These are phyloP conservation scores for Phytopythium vexans DNA, from an alignment of 352 stramenopile species.

Conservation along the genomic window DNA sequence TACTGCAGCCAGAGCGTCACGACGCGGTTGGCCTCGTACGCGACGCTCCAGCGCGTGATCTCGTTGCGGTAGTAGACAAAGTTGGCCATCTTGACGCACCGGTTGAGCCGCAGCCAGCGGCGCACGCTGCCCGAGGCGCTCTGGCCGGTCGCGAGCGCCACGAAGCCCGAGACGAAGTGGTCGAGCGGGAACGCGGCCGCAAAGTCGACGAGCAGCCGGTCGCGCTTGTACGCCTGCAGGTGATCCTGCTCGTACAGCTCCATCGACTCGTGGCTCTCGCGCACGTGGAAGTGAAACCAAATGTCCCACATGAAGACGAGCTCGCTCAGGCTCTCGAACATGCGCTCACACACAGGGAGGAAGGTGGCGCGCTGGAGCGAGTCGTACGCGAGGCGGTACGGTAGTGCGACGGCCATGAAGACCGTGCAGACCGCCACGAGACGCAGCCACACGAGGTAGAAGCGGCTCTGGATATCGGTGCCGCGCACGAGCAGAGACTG, in stretches of 20 bases:
- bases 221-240: slow-evolving; percentile 46
- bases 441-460: slow-evolving; percentile 54
- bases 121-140: neutral
- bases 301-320: slow-evolving; percentile 51
- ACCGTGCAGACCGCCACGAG: slow-evolving; percentile 43
- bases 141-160: neutral
- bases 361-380: slow-evolving; percentile 36
- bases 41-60: slow-evolving; percentile 53
- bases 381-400: slow-evolving; percentile 59
- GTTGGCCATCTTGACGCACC: slow-evolving; percentile 53
- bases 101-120: slow-evolving; percentile 50
- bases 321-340: slow-evolving; percentile 37
- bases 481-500: slow-evolving; percentile 26
- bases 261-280: slow-evolving; percentile 43
- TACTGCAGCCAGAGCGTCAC: slow-evolving; percentile 57
- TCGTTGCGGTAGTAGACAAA: slow-evolving; percentile 59
- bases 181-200: slow-evolving; percentile 47
- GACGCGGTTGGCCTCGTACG: slow-evolving; percentile 53
- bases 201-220: slow-evolving; percentile 38
- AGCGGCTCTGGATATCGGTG: slow-evolving; percentile 49
- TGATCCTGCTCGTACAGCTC: slow-evolving; percentile 65
- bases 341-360: slow-evolving; percentile 27
- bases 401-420: slow-evolving; percentile 42
- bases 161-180: slow-evolving; percentile 29
- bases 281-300: slow-evolving; percentile 62